Percentiles rank a stretch among this genome's conserved stretches.
Conservation (phyloP, 1,284 basidiomycete genomes). For the Trichosporon coremiiforme region DNA sequence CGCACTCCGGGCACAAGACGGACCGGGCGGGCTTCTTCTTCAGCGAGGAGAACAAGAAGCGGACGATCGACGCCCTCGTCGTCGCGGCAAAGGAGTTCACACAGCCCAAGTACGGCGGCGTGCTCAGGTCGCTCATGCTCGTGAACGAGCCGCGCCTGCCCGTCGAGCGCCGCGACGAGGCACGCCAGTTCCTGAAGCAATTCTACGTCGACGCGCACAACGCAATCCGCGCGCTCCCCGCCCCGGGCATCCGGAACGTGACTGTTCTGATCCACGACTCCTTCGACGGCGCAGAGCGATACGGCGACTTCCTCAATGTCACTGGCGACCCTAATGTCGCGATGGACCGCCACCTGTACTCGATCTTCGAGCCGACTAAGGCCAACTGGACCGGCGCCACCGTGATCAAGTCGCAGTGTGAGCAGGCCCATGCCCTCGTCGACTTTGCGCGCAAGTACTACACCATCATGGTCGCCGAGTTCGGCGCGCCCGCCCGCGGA, state of each 20-base stretch:
- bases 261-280: constrained; percentile 81
- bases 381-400: constrained; percentile 24
- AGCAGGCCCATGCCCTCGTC: constrained; percentile 57
- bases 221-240: constrained; percentile 73
- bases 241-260: constrained; percentile 77
- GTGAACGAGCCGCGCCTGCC: constrained; percentile 50
- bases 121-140: constrained; percentile 70
- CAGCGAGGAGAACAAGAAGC: constrained; percentile 83
- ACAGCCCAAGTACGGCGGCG: constrained; percentile 78
- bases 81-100: constrained; percentile 68
- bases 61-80: constrained; percentile 62
- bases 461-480: constrained; percentile 16
- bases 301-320: constrained; percentile 62
- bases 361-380: constrained; percentile 34
- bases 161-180: background rate
- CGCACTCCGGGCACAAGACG: constrained; percentile 59
- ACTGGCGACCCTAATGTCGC: constrained; percentile 71
- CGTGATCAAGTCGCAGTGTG: background rate
- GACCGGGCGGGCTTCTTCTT: constrained; percentile 76
- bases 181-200: constrained; percentile 48
- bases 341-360: constrained; percentile 63
- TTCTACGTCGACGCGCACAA: constrained; percentile 74
- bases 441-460: constrained; percentile 66
- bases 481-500: constrained; percentile 53
- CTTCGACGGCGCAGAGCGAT: constrained; percentile 66